Conservation (phyloP, 2,329 filamentous ascomycete species). For the Chrysoporthe austroafricana region DNA sequence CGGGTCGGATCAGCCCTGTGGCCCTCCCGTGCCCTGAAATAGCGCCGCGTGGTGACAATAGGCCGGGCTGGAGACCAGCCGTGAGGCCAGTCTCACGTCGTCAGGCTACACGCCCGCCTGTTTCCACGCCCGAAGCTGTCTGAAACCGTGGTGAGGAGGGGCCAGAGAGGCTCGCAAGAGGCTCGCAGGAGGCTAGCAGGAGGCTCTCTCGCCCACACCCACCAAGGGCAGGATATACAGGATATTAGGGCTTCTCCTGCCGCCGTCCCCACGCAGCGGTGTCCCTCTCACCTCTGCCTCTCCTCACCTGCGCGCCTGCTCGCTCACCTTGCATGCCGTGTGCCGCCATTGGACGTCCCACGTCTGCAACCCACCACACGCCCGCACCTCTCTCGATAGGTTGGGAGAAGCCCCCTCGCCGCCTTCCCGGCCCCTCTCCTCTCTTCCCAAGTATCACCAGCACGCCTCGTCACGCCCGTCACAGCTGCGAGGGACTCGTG, state of each 20-base stretch:
- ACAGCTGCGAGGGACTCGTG: background rate
- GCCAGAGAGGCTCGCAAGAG: background rate
- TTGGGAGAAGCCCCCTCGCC: no score
- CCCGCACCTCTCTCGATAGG: no score
- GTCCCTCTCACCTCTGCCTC: background rate
- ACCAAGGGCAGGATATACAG: background rate
- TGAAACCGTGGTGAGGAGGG: no score
- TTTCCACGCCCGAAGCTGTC: background rate
- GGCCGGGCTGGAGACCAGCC: background rate
- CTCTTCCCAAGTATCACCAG: background rate
- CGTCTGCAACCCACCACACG: no score
- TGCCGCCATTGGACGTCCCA: background rate
- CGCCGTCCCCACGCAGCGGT: background rate
- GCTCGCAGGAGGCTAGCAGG: background rate
- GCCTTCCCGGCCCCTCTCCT: background rate
- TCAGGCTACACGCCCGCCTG: background rate
- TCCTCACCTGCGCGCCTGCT: background rate
- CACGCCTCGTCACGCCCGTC: background rate
- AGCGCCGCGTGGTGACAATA: constrained; percentile 10
- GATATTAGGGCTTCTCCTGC: constrained; percentile 15
- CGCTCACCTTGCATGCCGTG: no score
- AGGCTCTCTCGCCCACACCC: background rate
- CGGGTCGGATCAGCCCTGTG: constrained; percentile 8
- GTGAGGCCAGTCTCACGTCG: background rate
- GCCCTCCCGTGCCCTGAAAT: constrained; percentile 16